These are phyloP conservation scores for Cylindrotheca fusiformis DNA, from an alignment of 108 stramenopile genomes.

Conservation along the genomic window DNA sequence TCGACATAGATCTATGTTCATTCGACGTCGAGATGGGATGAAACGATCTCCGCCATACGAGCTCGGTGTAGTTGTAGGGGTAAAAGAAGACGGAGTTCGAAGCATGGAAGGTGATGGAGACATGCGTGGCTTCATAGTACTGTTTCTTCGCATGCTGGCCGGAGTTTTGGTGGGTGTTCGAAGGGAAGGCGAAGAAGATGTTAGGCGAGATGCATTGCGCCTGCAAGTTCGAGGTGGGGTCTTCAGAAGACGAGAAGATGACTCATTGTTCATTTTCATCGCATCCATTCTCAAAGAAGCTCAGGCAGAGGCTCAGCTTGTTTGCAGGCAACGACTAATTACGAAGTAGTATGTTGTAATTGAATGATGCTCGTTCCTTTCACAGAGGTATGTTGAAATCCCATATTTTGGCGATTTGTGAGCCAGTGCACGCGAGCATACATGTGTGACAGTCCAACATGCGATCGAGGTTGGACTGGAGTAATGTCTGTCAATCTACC, in stretches of 20 bases:
- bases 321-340: too few species aligned
- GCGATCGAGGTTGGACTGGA: too few species aligned
- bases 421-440: too few species aligned
- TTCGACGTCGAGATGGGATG: slow-evolving; percentile 79
- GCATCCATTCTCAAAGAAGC: too few species aligned
- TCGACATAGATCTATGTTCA: slow-evolving; percentile 77
- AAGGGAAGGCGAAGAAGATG: slow-evolving; percentile 23
- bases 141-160: slow-evolving; percentile 8
- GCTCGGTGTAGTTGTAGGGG: slow-evolving; percentile 9
- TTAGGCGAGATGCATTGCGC: slow-evolving; percentile 6
- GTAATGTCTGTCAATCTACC: too few species aligned
- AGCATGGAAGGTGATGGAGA: slow-evolving; percentile 23
- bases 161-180: slow-evolving; percentile 30
- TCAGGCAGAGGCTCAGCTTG: too few species aligned
- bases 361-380: too few species aligned
- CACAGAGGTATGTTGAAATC: too few species aligned
- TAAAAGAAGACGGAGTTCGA: slow-evolving; percentile 5
- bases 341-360: too few species aligned
- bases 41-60: slow-evolving; percentile 59
- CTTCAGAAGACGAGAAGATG: slow-evolving; percentile 12
- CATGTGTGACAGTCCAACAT: too few species aligned
- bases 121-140: slow-evolving; percentile 6
- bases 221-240: slow-evolving; percentile 26
- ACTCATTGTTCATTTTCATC: neutral
- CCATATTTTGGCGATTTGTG: too few species aligned